phyloP scores from a whole-genome alignment of 2,329 filamentous ascomycete genomes.

The Microsporum canis region DNA sequence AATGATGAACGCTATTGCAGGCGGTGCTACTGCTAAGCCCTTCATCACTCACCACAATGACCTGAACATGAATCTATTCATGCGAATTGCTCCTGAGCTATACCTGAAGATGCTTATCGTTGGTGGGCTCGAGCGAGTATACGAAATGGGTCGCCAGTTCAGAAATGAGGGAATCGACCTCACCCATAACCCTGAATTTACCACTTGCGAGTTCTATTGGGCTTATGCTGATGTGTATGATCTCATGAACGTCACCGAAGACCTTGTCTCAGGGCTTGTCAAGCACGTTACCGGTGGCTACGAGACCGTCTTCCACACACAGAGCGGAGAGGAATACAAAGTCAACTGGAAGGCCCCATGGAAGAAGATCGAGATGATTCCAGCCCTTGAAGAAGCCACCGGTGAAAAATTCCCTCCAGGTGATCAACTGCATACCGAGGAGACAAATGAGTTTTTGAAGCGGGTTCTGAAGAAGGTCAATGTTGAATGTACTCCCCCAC shows the following conservation, averaged over 20 bases:
- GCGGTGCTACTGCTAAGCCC: slow-evolving; percentile 87
- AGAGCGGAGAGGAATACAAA: slow-evolving; percentile 72
- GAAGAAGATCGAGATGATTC: slow-evolving; percentile 92
- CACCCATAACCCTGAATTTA: slow-evolving; percentile 98
- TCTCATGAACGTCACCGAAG: slow-evolving; percentile 81
- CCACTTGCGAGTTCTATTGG: slow-evolving; percentile 93
- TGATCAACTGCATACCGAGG: slow-evolving; percentile 77
- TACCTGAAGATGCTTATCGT: slow-evolving; percentile 96
- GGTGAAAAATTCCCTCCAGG: slow-evolving; percentile 90
- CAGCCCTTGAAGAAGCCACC: slow-evolving; percentile 73
- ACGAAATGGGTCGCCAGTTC: slow-evolving; percentile 93
- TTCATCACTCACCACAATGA: slow-evolving; percentile 97
- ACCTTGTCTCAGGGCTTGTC: slow-evolving; percentile 79
- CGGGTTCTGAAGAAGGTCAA: slow-evolving; percentile 76
- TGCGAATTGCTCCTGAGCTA: slow-evolving; percentile 88
- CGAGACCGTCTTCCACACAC: slow-evolving; percentile 74
- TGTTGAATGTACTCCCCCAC: slow-evolving; percentile 76
- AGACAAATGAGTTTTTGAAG: slow-evolving; percentile 82
- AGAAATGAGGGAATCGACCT: slow-evolving; percentile 83
- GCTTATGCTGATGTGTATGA: slow-evolving; percentile 89
- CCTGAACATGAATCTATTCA: slow-evolving; percentile 82
- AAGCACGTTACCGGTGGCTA: slow-evolving; percentile 80
- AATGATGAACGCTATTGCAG: slow-evolving; percentile 93
- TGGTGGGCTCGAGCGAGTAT: slow-evolving; percentile 86
- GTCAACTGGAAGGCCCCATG: slow-evolving; percentile 96